Base-by-base conservation (phyloP, 2,329 filamentous ascomycete genomes). In the Grosmannia penicillata region DNA sequence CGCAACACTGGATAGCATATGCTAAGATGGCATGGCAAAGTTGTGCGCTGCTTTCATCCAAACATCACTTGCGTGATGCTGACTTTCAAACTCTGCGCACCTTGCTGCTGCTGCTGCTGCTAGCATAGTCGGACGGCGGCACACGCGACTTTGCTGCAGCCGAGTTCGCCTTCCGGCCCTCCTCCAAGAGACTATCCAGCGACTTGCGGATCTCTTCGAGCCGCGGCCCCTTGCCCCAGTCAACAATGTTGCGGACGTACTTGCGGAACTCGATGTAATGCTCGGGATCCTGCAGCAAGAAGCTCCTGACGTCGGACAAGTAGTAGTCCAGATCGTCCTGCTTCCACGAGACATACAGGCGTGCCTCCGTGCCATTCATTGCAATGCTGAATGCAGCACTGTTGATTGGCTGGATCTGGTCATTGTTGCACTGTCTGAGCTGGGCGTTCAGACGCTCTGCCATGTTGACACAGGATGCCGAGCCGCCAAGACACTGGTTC, bases 291-390 rank as follows among this genome's bases (percentile, higher is more conserved):
- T 56, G 49, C 3, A 61, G 44, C 13, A 51, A 22, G 42, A 58
- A 61, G 27, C 42, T 49, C 1, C 49, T 23, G 25, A 56, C 44
- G 5, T 45, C 49, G 8, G 8, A 31, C 47, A 46, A 55, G 38
- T 54, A 50, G 44, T 55, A 59, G 5, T 53, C 38, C 2, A 50
- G 44, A 22, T 56, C 52, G 29, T 51, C 30, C 11, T 55, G 40
- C 45, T 55, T 58, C 56, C 52, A 61, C 7, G 55, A 50, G 13
- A 59, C 38, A 27, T 53, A 53, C 5, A 61, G 50, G 3, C 51
- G 50, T 9, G 56, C 58, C 14, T 54, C 51, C 0, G 48, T 50
- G 14, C 48, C 47, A 28, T 47, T 56, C 50, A 59, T 60, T 26
- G 55, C 54, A 36, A 59, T 48, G 36, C 45, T 49, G 38, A 56